phyloP scores from a whole-genome alignment of 2,329 filamentous ascomycete species.

The Capronia epimyces region DNA sequence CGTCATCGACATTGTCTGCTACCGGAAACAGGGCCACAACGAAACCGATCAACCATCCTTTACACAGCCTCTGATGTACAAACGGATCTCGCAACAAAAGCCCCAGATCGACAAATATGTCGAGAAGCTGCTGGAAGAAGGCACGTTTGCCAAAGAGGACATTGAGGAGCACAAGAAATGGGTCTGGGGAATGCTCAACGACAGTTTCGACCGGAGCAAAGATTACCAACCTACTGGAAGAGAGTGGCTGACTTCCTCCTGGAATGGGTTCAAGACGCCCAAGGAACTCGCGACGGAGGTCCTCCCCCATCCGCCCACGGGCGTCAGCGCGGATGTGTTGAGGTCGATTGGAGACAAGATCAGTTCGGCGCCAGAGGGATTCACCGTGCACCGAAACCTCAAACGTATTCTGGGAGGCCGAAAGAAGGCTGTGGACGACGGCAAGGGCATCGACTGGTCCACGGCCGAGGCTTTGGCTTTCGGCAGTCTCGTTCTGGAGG shows the following conservation, averaged over 20 bases:
- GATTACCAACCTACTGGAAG: conserved; percentile 95
- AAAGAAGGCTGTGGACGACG: conserved; percentile 86
- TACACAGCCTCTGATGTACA: conserved; percentile 99
- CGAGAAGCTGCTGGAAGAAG: conserved; percentile 82
- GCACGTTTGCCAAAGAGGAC: conserved; percentile 94
- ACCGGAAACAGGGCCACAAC: conserved; percentile 98
- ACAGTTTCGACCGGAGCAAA: conserved; percentile 95
- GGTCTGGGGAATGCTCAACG: conserved; percentile 98
- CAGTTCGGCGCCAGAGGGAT: conserved; percentile 72
- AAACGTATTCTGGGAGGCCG: conserved; percentile 90
- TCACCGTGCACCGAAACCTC: conserved; percentile 87
- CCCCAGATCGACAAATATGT: conserved; percentile 87
- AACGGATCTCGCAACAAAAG: conserved; percentile 81
- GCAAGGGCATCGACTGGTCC: conserved; percentile 94
- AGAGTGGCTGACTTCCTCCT: conserved; percentile 97
- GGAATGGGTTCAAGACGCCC: conserved; percentile 99
- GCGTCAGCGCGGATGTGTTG: conserved; percentile 65
- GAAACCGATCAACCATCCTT: conserved; percentile 99
- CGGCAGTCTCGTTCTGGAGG: conserved; percentile 82
- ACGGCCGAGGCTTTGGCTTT: conserved; percentile 96
- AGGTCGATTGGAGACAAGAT: conserved; percentile 79
- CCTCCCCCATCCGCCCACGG: conserved; percentile 83
- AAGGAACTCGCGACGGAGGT: conserved; percentile 95
- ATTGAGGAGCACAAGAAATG: conserved; percentile 99
- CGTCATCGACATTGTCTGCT: conserved; percentile 96